These are phyloP conservation scores for Effrenium voratum DNA, from an alignment of 73 alveolate species.

Conservation along the genomic window DNA sequence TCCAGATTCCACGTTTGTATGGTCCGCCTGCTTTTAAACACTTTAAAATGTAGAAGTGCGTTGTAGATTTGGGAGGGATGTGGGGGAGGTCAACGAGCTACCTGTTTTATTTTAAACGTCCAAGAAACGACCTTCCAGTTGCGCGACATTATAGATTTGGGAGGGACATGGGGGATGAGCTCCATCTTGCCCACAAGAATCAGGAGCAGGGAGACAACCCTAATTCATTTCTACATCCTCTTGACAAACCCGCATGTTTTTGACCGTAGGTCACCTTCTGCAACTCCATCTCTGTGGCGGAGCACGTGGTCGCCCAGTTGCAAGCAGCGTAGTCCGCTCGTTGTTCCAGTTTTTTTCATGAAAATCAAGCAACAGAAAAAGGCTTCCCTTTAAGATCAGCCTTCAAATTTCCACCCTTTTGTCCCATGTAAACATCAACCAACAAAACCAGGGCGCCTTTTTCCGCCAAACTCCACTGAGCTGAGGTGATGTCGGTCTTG, in stretches of 20 bases:
- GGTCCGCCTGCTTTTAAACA: too few relatives aligned
- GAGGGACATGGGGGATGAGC: too few relatives aligned
- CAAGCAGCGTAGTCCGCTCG: too few relatives aligned
- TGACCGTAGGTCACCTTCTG: slow-evolving; percentile 40
- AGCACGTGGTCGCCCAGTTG: slow-evolving; percentile 57
- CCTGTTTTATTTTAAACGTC: too few relatives aligned
- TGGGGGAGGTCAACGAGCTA: too few relatives aligned
- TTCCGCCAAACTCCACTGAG: not conserved
- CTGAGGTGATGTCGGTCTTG: slow-evolving; percentile 52
- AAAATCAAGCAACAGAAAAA: too few relatives aligned
- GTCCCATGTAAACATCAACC: not conserved
- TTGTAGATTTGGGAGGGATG: too few relatives aligned
- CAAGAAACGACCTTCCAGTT: too few relatives aligned
- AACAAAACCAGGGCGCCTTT: not conserved
- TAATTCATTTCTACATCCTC: not conserved
- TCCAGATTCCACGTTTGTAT: too few relatives aligned
- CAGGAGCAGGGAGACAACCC: not conserved
- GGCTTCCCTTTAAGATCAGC: not conserved
- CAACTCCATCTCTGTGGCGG: slow-evolving; percentile 74
- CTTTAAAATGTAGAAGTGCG: too few relatives aligned
- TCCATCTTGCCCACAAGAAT: not conserved
- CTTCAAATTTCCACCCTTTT: not conserved
- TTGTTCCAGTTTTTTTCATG: too few relatives aligned
- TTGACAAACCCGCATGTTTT: not conserved
- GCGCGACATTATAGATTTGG: too few relatives aligned